phyloP scores from a whole-genome alignment of 805 yeast genomes.

The Nakazawaea wickerhamii region DNA sequence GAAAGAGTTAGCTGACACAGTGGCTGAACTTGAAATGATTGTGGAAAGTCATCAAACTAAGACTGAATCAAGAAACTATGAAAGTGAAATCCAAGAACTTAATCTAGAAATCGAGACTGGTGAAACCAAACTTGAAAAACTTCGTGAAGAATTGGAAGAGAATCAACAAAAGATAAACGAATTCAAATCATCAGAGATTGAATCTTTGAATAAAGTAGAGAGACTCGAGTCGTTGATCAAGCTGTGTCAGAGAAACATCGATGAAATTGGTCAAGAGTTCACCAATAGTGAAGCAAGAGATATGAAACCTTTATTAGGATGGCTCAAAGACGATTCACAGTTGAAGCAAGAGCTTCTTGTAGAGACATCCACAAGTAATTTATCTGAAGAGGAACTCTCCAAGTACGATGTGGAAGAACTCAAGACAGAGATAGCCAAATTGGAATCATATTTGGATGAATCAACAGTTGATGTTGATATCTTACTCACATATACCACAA shows the following conservation, averaged over 20 bases:
- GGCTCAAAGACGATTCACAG: constrained; percentile 36
- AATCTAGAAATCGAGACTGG: constrained; percentile 31
- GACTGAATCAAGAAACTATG: constrained; percentile 26
- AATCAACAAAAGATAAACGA: constrained; percentile 43
- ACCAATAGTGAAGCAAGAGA: constrained; percentile 47
- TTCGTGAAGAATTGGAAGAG: constrained; percentile 35
- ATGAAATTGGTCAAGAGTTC: constrained; percentile 35
- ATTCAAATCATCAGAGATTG: constrained; percentile 61
- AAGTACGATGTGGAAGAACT: constrained; percentile 42
- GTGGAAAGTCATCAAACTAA: constrained; percentile 24
- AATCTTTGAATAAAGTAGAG: constrained; percentile 58
- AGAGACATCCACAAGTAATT: constrained; percentile 33
- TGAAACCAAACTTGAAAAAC: constrained; percentile 34
- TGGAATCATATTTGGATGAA: constrained; percentile 51
- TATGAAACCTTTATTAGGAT: constrained; percentile 41
- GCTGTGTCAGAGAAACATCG: constrained; percentile 34
- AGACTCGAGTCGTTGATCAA: constrained; percentile 38
- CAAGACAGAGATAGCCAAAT: constrained; percentile 43
- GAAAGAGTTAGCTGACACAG: constrained; percentile 36
- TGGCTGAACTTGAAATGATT: constrained; percentile 29
- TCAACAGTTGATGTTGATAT: constrained; percentile 68
- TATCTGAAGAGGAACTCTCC: constrained; percentile 47
- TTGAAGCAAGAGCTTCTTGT: constrained; percentile 17
- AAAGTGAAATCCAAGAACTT: constrained; percentile 26
- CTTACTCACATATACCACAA: constrained; percentile 66